Base-by-base conservation (phyloP, 306 rosid genomes). In the Quillaja saponaria region DNA sequence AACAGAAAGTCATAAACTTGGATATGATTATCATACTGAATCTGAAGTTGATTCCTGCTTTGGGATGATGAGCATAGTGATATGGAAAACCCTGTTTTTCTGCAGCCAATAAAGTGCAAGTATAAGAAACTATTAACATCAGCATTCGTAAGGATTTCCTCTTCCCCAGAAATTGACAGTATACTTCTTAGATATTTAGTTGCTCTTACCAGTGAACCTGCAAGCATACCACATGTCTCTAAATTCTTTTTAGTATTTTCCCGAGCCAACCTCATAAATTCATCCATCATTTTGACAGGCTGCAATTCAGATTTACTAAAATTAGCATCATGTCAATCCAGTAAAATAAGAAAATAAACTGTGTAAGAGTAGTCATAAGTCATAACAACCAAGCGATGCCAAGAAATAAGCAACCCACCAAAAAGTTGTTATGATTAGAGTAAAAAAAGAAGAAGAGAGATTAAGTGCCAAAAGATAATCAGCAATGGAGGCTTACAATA, bases 41-140 rank as follows among this genome's bases (percentile, higher is more conserved):
- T 94, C 99, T 61, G 99, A 83, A 48, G 97, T 94, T 25, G 99
- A 83, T 64, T 94, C 99, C 74, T 89, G 99, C 95, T 94, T 94
- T 39, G 99, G 99, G 56, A 94, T 80, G 63, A 94, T 90, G 34
- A 94, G 96, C 6, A 97, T 89, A 40, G 96, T 84, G 64, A 94
- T 85, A 58, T 94, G 94, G 66, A 94, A 94, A 58, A 90, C 90
- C 90, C 92, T 89, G 79, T 94, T 90, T 75, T 85, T 87, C 99
- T 94, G 76, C 87, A 83, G 70, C 77, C 81, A 63, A 65, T 13
- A 78, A 51, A 66, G 56, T 52, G 50, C 49, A 76, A 58, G 56
- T 31, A 64, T 69, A 67, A 75, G 73, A 63, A 70, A 49, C 65
- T 13, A 37, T 64, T 33, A 40, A 40, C 64, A 53, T 66, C 67